A percentile compares a stretch with the other conserved stretches of the same genome.
phyloP scores from a whole-genome alignment of 2,329 filamentous ascomycete species.

The Aspergillus aculeatinus region DNA sequence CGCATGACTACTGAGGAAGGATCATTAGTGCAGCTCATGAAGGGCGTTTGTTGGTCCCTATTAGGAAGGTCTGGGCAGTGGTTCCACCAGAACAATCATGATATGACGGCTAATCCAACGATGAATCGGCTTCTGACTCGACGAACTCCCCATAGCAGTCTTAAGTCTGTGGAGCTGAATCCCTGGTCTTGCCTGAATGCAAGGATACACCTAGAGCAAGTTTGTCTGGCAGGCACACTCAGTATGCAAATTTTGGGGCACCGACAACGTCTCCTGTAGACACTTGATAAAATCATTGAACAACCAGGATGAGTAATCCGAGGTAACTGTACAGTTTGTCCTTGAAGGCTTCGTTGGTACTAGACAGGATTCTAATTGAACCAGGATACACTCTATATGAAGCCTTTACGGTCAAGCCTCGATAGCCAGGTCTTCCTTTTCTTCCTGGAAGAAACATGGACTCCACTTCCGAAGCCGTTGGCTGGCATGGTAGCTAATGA shows the following conservation, averaged over 20 bases:
- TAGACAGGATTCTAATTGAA: background rate
- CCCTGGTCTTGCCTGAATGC: background rate
- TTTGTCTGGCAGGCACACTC: background rate
- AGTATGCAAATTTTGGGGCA: background rate
- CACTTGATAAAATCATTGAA: background rate
- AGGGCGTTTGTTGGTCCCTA: background rate
- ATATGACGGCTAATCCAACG: background rate
- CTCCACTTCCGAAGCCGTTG: background rate
- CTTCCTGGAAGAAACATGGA: background rate
- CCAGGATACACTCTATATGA: background rate
- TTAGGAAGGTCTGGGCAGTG: conserved; percentile 5
- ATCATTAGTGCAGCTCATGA: background rate
- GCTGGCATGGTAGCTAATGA: background rate
- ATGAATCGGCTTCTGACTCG: background rate
- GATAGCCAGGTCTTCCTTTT: background rate
- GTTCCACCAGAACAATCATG: background rate
- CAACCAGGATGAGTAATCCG: background rate
- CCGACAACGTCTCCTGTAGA: background rate
- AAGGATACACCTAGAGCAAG: background rate
- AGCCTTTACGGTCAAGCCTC: background rate
- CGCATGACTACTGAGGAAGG: background rate
- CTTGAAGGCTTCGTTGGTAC: background rate
- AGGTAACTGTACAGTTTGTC: background rate
- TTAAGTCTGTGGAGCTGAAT: background rate
- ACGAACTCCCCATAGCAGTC: background rate